phyloP scores from a whole-genome alignment of 257 asterid genomes.

The Leonotis leonurus region DNA sequence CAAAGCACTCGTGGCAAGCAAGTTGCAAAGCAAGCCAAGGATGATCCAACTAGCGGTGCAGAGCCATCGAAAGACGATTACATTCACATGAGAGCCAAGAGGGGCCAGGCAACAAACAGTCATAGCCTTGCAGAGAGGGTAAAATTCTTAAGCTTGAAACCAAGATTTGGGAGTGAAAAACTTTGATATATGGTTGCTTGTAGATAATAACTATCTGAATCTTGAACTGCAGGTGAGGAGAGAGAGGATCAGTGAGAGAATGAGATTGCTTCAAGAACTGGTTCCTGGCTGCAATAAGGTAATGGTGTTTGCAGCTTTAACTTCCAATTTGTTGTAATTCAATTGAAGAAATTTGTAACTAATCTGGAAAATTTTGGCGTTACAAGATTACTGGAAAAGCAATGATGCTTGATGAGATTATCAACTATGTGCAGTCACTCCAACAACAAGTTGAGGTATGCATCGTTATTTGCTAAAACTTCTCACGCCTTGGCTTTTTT shows the following conservation, averaged over 20 bases:
- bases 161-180: background rate
- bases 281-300: slow-evolving; percentile 98
- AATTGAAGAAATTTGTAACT: slow-evolving; percentile 1
- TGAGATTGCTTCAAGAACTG: slow-evolving; percentile 90
- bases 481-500: slow-evolving; percentile 18
- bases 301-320: background rate
- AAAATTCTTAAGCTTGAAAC: slow-evolving; percentile 3
- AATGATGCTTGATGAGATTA: slow-evolving; percentile 96
- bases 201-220: slow-evolving; percentile 3
- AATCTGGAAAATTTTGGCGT: slow-evolving; percentile 10
- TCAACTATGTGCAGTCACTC: slow-evolving; percentile 90
- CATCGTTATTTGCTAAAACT: background rate
- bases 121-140: slow-evolving; percentile 99
- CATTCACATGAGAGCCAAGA: slow-evolving; percentile 82
- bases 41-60: slow-evolving; percentile 29
- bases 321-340: background rate
- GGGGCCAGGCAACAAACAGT: slow-evolving; percentile 97
- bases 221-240: slow-evolving; percentile 62
- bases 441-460: slow-evolving; percentile 96
- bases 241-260: slow-evolving; percentile 91
- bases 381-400: slow-evolving; percentile 94
- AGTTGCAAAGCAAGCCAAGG: slow-evolving; percentile 44
- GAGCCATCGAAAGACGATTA: slow-evolving; percentile 69
- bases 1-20: slow-evolving; percentile 30
- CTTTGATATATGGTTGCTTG: background rate